phyloP scores from a whole-genome alignment of 2,329 filamentous ascomycete genomes.

The Byssothecium circinans region DNA sequence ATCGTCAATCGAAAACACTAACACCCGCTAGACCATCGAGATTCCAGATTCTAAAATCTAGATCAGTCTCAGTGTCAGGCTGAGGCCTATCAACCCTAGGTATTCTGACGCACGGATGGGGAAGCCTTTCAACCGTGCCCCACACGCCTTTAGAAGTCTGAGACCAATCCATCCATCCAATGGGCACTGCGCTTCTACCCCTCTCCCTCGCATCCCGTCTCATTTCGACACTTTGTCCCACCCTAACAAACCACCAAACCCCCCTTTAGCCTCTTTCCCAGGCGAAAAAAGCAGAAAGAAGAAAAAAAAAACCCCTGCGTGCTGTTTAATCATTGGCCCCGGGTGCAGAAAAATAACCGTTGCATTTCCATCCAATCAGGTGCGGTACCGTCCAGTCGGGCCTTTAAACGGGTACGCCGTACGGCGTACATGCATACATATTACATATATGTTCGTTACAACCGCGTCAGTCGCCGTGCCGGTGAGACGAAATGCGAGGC shows the following conservation, averaged over 20 bases:
- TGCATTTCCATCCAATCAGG: background rate
- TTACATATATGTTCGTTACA: background rate
- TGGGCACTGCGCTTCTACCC: too few relatives aligned
- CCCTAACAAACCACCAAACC: background rate
- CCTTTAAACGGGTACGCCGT: too few relatives aligned
- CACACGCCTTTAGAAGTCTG: too few relatives aligned
- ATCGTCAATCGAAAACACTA: background rate
- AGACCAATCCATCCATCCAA: too few relatives aligned
- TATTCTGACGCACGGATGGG: constrained; percentile 3
- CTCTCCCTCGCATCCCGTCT: background rate
- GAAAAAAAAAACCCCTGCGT: background rate
- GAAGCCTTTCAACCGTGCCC: background rate
- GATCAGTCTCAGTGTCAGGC: background rate
- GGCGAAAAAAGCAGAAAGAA: too few relatives aligned
- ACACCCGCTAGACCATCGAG: background rate
- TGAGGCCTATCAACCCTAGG: background rate
- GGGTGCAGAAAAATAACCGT: background rate
- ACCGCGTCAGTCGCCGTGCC: too few relatives aligned
- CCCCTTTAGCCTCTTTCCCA: background rate
- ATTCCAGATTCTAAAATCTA: background rate
- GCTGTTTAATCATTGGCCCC: background rate
- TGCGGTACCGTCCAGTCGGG: too few relatives aligned
- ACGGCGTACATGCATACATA: too few relatives aligned
- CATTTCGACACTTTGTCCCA: background rate
- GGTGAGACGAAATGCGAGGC: background rate